Conservation (phyloP, 371 early-diverging fungal genomes). For the Blastocladiella emersonii region DNA sequence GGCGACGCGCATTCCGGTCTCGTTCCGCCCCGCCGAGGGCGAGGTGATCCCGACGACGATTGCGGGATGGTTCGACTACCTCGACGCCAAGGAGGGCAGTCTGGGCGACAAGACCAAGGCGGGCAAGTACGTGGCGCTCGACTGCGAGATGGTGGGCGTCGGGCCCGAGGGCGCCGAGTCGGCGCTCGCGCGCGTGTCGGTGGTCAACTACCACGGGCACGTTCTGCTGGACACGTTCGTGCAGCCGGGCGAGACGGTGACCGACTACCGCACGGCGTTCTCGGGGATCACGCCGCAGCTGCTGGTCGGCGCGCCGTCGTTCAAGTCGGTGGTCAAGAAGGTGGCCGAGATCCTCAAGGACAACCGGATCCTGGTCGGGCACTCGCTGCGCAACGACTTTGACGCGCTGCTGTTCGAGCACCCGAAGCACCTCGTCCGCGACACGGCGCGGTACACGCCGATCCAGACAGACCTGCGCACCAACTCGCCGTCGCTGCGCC, state of each 20-base stretch:
- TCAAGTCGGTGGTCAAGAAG: constrained; percentile 56
- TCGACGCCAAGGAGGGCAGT: not conserved
- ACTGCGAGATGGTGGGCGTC: constrained; percentile 98
- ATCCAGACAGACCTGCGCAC: constrained; percentile 44
- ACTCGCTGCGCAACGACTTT: constrained; percentile 79
- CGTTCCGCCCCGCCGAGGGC: not conserved
- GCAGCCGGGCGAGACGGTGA: constrained; percentile 60
- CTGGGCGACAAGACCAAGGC: constrained; percentile 15
- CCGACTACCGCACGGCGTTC: constrained; percentile 82
- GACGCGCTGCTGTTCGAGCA: constrained; percentile 58
- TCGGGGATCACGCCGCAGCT: constrained; percentile 82
- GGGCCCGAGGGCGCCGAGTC: constrained; percentile 65
- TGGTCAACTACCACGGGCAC: constrained; percentile 88
- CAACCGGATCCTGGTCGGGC: constrained; percentile 79
- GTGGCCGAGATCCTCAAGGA: constrained; percentile 67
- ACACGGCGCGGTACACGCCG: constrained; percentile 63
- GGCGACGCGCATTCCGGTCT: not conserved
- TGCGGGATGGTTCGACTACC: constrained; percentile 1
- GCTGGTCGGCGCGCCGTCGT: constrained; percentile 45
- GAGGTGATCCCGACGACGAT: not conserved
- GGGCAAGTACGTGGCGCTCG: constrained; percentile 83
- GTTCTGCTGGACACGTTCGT: constrained; percentile 75
- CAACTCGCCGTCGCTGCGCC: constrained; percentile 53
- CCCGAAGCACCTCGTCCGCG: constrained; percentile 60
- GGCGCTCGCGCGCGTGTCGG: constrained; percentile 73